Evolutionary conservation across 257 asterid genomes (phyloP), one percentile per base, ranked within the genome.

Genomic region (Coffea canephora): DNA sequence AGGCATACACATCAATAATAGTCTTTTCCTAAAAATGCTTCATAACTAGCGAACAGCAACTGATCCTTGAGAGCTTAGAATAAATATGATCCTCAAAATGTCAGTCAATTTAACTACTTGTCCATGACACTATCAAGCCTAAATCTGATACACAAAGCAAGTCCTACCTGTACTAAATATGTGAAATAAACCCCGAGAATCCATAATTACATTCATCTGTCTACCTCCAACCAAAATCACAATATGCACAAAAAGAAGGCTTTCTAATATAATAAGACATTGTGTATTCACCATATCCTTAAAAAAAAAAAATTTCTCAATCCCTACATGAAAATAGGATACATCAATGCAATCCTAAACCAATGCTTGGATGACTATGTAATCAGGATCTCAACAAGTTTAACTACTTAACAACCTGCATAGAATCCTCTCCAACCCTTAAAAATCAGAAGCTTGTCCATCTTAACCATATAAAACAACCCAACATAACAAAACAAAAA

Each of bases 51-150:
- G 13, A 48, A 43, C 9, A 43, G 19, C 21, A 36, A 70, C 23
- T 36, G 45, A 18, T 4, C 18, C 19, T 23, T 13, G 50, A 57
- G 31, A 55, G 73, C 25, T 46, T 18, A 27, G 23, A 48, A 23
- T 12, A 62, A 62, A 10, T 5, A 48, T 23, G 45, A 41, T 19
- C 36, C 34, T 74, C 76, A 52, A 75, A 25, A 21, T n/a, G 36
- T 15, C 19, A 31, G 52, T 16, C 76, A 23, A 62, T n/a, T 75
- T 52, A 75, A n/a, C 9, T 21, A 65, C 66, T 62, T 67, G 68
- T 66, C 64, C 27, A 16, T 41, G 23, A n/a, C 12, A 13, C 81
- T 41, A 15, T 43, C 74, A 76, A 76, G 77, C 77, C 81, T 76
- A 59, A 46, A 19, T 57, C 27, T 19, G 57, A 69, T 13, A 70